Evolutionary conservation across 2,329 filamentous ascomycete species (phyloP), one percentile per base, ranked within the genome.

Genomic region (Seiridium unicorne): DNA sequence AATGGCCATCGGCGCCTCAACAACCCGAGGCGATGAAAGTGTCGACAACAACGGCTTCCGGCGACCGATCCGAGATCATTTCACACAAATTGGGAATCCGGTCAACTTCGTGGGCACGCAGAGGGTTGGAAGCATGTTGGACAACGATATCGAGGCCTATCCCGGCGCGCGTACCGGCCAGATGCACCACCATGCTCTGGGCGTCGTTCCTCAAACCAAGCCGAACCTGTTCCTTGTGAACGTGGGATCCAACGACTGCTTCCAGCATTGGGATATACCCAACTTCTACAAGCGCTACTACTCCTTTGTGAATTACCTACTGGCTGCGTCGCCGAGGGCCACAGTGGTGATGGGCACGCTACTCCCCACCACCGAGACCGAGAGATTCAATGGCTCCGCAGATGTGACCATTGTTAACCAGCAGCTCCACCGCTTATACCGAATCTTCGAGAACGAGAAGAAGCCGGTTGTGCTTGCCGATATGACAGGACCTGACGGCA

Each of bases 71-170:
- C 66, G 66, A 18, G 65, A 67, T 26, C 59, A 64, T 26, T 59
- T 69, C 4, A 63, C 61, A 7, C 48, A 51, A 6, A 44, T 61
- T 34, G 67, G 67, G n/a, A 68, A 61, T 44, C 59, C 60, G 3
- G 66, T 69, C 59, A 69, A 69, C 55, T 67, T 69, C 58, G 66
- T 69, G 3, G 67, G 67, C 4, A 65, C 64, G 2, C 64, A 66
- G 34, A 61, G 64, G 4, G 54, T 68, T 0, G 67, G 67, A 13
- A 65, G 66, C 40, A 66, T 68, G 53, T 36, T 54, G 35, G 67
- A 69, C 61, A 69, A 69, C 51, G 67, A 69, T 46, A 62, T 66
- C 7, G 67, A 69, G 46, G 66, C 66, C 7, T 67, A 66, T 44
- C 64, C 64, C 0, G 67, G 67, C n/a, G 65, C 64, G 51, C 65